Evolutionary conservation across 192 early-diverging fungal genomes (phyloP).

Genomic region (Backusella australiensis): DNA sequence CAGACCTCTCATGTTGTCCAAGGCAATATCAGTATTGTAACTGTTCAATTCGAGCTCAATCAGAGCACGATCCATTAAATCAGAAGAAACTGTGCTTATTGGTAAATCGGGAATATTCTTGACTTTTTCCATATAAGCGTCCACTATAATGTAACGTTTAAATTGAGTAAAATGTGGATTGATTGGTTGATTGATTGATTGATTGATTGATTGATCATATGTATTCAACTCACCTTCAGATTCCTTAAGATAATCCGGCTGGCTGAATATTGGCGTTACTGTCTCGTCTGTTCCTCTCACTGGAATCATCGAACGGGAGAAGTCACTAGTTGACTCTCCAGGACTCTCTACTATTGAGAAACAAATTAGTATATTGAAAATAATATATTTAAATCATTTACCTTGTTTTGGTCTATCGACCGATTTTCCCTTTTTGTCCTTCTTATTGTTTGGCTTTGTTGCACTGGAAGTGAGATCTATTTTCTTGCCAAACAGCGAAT

Average conservation of each 20-base stretch:
- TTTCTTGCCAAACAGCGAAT: background rate
- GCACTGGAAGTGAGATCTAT: background rate
- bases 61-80: conserved; percentile 65
- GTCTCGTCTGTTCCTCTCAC: conserved; percentile 34
- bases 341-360: background rate
- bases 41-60: conserved; percentile 43
- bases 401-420: background rate
- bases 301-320: background rate
- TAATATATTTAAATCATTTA: background rate
- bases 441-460: background rate
- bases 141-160: conserved; percentile 22
- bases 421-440: background rate
- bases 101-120: conserved; percentile 31
- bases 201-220: background rate
- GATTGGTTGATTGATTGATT: background rate
- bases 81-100: conserved; percentile 49
- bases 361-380: background rate
- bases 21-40: conserved; percentile 58
- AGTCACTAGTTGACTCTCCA: background rate
- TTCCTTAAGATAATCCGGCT: conserved; percentile 36
- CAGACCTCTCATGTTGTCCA: conserved; percentile 46
- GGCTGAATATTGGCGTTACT: conserved; percentile 33
- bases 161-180: background rate
- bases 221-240: conserved; percentile 30
- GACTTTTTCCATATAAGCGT: conserved; percentile 41